phyloP scores from a whole-genome alignment of 768 basidiomycete species.

The Chiua virens region DNA sequence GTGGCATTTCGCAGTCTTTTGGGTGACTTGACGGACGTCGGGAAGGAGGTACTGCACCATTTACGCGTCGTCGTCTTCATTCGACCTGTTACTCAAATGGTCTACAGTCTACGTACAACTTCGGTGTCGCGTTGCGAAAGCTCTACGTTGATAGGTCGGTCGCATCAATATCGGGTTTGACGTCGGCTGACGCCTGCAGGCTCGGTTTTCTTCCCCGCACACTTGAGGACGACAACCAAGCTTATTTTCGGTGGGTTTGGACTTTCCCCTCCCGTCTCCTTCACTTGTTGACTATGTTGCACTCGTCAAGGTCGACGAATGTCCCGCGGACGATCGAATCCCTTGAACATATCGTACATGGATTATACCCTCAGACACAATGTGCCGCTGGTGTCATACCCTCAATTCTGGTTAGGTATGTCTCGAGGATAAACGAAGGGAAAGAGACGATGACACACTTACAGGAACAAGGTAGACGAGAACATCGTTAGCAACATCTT shows the following conservation, averaged over 20 bases:
- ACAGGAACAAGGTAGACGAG: conserved; percentile 68
- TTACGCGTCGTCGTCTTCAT: neutral
- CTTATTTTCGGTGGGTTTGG: conserved; percentile 57
- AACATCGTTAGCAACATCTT: conserved; percentile 68
- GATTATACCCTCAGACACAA: conserved; percentile 61
- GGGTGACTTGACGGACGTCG: conserved; percentile 52
- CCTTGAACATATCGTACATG: conserved; percentile 70
- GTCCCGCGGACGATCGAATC: conserved; percentile 77
- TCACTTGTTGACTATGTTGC: neutral
- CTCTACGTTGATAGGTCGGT: conserved; percentile 67
- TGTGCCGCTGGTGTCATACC: conserved; percentile 47
- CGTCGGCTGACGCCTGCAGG: conserved; percentile 34
- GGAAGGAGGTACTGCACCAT: conserved; percentile 50
- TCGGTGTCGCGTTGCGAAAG: conserved; percentile 56
- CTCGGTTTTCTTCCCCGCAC: conserved; percentile 62
- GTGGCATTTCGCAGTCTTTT: conserved; percentile 47
- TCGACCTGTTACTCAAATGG: conserved; percentile 1
- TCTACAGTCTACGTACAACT: conserved; percentile 61
- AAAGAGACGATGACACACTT: neutral
- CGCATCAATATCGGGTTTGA: neutral
- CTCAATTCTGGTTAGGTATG: conserved; percentile 56
- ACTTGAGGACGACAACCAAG: conserved; percentile 39
- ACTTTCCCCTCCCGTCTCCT: neutral
- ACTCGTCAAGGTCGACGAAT: conserved; percentile 58
- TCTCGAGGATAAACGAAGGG: neutral